phyloP scores from a whole-genome alignment of 169 alveolate species.

The Babesia ovata region DNA sequence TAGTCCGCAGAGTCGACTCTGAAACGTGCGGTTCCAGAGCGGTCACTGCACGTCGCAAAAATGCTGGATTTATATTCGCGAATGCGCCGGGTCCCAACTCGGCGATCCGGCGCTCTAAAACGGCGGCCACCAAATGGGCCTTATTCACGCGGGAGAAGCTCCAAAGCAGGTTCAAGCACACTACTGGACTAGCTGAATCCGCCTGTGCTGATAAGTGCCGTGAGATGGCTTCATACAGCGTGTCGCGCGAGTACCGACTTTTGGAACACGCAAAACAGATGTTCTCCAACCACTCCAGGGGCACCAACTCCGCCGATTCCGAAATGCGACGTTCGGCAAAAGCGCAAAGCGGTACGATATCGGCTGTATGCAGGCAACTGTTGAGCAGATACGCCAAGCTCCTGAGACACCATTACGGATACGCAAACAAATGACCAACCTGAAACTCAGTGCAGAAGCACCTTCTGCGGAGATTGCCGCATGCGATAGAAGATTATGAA shows the following conservation, averaged over 20 bases:
- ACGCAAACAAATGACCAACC: constrained; percentile 16
- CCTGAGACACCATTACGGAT: neutral
- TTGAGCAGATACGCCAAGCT: constrained; percentile 32
- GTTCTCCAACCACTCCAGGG: constrained; percentile 62
- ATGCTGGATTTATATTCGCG: neutral
- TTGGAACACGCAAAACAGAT: constrained; percentile 44
- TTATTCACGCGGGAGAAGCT: constrained; percentile 49
- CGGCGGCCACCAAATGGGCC: constrained; percentile 23
- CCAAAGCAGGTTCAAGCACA: constrained; percentile 50
- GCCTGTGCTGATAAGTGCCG: constrained; percentile 6
- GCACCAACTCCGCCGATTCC: constrained; percentile 15
- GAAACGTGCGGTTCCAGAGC: constrained; percentile 6
- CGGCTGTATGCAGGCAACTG: constrained; percentile 13
- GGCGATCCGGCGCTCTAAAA: constrained; percentile 9
- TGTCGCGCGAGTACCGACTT: constrained; percentile 19
- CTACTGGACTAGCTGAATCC: constrained; percentile 23
- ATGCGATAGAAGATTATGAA: constrained; percentile 11
- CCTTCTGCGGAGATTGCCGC: neutral
- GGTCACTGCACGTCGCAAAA: neutral
- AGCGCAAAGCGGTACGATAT: constrained; percentile 10
- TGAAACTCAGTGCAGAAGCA: constrained; percentile 24
- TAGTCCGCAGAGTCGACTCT: neutral
- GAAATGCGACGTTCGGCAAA: constrained; percentile 24
- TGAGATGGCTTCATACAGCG: constrained; percentile 31
- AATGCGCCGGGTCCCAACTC: constrained; percentile 6